Percentiles rank a stretch among this genome's conserved stretches.
Conservation (phyloP, 495 filamentous ascomycete genomes). For the Cercophora samala region DNA sequence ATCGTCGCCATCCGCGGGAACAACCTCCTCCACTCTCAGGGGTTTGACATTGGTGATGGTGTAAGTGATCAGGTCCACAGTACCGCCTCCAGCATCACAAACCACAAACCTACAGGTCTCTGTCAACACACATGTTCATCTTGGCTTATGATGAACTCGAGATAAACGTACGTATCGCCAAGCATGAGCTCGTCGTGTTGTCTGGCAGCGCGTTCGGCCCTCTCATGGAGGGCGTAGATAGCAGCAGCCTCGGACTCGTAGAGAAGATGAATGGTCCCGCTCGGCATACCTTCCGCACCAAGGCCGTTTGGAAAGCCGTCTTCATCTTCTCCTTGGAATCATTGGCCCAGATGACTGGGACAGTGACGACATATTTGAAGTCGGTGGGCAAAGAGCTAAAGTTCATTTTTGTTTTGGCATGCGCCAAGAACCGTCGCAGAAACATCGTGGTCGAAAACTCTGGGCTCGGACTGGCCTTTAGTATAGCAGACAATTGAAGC, state of each 20-base stretch:
- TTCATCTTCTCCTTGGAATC: constrained; percentile 47
- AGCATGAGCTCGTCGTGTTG: constrained; percentile 37
- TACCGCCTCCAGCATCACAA: constrained; percentile 59
- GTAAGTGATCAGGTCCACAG: constrained; percentile 56
- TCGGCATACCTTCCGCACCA: constrained; percentile 34
- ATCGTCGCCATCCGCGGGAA: constrained; percentile 49
- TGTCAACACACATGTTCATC: not conserved
- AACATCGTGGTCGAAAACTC: not conserved
- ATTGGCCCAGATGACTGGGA: constrained; percentile 57
- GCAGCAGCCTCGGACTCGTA: constrained; percentile 59
- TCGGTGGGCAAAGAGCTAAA: constrained; percentile 35
- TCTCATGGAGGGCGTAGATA: constrained; percentile 47
- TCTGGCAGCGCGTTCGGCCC: constrained; percentile 27
- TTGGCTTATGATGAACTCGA: not conserved
- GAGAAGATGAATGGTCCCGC: constrained; percentile 43
- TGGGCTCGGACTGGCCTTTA: not conserved
- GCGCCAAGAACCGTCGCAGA: constrained; percentile 33
- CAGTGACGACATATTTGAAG: constrained; percentile 50
- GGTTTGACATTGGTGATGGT: constrained; percentile 50
- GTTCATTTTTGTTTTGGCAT: constrained; percentile 14
- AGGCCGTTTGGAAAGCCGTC: constrained; percentile 43
- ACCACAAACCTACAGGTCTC: constrained; percentile 45
- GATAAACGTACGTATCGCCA: constrained; percentile 34
- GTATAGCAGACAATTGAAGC: too few relatives aligned
- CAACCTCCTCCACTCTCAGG: constrained; percentile 48